A percentile compares a stretch with the other conserved stretches of the same genome.
phyloP scores from a whole-genome alignment of 2,329 filamentous ascomycete species.

The Pseudogymnoascus sp. region DNA sequence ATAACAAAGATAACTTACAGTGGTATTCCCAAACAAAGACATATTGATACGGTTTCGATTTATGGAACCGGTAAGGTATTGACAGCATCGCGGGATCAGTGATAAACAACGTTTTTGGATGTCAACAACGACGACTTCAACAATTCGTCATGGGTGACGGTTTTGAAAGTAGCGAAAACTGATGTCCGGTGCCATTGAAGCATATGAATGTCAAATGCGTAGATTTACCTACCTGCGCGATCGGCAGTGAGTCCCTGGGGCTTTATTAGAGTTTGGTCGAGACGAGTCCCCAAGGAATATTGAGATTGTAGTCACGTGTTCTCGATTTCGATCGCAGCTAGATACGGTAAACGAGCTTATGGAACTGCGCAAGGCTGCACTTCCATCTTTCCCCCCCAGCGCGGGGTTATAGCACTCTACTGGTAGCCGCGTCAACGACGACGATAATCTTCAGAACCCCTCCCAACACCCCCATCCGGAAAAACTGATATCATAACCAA shows the following conservation, averaged over 20 bases:
- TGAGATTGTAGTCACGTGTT: background rate
- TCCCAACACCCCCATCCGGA: background rate
- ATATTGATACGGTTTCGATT: background rate
- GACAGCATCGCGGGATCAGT: background rate
- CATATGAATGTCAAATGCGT: background rate
- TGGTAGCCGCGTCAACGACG: conserved; percentile 5
- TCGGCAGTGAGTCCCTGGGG: background rate
- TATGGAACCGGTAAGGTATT: background rate
- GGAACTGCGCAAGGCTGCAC: background rate
- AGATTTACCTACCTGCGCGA: background rate
- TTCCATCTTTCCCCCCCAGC: background rate
- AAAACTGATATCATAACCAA: background rate
- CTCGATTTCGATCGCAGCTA: background rate
- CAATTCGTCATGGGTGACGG: background rate
- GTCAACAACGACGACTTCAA: background rate
- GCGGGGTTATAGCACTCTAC: background rate
- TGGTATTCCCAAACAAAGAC: background rate
- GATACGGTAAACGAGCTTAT: background rate
- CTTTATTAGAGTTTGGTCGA: background rate
- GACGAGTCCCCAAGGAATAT: background rate
- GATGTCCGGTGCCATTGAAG: background rate
- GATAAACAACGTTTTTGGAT: background rate
- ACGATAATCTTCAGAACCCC: background rate
- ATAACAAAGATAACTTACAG: background rate
- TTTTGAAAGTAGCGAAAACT: background rate